Evolutionary conservation across 2,329 filamentous ascomycete species (phyloP).

Genomic region (Arachnomyces sp.): DNA sequence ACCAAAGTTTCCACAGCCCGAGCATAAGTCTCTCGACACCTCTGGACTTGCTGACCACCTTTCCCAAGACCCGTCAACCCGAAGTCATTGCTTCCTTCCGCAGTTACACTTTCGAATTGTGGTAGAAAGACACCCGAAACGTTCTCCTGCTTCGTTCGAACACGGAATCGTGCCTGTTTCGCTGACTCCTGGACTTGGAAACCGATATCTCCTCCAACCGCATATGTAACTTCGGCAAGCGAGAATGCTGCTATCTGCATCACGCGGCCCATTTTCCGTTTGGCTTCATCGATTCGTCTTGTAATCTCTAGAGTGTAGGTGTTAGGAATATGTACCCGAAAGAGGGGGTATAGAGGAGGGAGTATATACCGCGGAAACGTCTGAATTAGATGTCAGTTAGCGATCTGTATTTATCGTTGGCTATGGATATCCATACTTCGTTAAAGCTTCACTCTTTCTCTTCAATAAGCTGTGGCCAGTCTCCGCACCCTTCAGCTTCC

Average conservation of each 20-base stretch:
- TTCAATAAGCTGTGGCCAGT: constrained; percentile 91
- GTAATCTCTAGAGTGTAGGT: constrained; percentile 65
- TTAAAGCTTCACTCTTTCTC: constrained; percentile 94
- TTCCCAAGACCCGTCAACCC: constrained; percentile 91
- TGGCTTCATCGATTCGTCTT: constrained; percentile 92
- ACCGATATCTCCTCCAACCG: constrained; percentile 87
- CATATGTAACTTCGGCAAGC: constrained; percentile 93
- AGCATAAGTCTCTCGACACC: constrained; percentile 90
- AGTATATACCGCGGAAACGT: constrained; percentile 69
- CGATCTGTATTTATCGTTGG: constrained; percentile 4
- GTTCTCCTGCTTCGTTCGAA: constrained; percentile 95
- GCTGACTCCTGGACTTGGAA: constrained; percentile 97
- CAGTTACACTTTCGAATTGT: constrained; percentile 82
- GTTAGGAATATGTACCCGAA: constrained; percentile 6
- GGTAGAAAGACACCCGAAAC: constrained; percentile 93
- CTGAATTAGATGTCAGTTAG: constrained; percentile 38
- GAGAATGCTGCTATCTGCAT: constrained; percentile 99
- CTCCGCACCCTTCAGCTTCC: constrained; percentile 89
- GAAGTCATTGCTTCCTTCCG: constrained; percentile 90
- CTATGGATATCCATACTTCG: constrained; percentile 58
- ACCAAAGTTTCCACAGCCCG: constrained; percentile 92
- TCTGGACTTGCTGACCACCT: constrained; percentile 92
- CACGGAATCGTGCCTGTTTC: constrained; percentile 82
- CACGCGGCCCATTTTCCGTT: constrained; percentile 97
- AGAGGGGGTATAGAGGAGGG: constrained; percentile 6